Base-by-base conservation (phyloP, 306 rosid genomes). In the Rosa persica region DNA sequence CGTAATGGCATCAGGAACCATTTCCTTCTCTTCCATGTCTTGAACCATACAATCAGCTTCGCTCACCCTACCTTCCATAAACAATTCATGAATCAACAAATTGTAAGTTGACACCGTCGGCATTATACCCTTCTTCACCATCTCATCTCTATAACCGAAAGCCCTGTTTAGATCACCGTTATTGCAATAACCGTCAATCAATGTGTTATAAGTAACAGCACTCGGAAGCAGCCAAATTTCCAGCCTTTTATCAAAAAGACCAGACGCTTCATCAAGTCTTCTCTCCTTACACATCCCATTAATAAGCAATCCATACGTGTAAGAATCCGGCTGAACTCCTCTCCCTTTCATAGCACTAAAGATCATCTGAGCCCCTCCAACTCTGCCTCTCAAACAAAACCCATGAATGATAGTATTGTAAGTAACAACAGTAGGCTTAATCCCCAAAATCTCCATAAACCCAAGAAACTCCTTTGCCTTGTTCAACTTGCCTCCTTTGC, bases 401-500 rank as follows among this genome's bases (percentile, higher is more conserved):
- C 88, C 93, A 10, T 90, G 91, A 73, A 94, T 85, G 20, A 94
- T 27, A 0, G 97, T 89, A 42, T 94, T 94, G 38, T 92, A 94
- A 40, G 97, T 90, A 72, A 92, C 89, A 69, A 80, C 83, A 83
- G 76, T 88, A 11, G 97, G 92, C 82, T 86, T 78, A 40, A 87
- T 52, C 52, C 91, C 93, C 44, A 85, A 74, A 84, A 42, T 72
- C 69, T 92, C 96, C 97, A 94, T 94, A 30, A 79, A 73, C 36
- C 79, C 95, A 77, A 90, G 77, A 65, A 92, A 88, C 68, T 88
- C 97, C 66, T 86, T 89, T 0, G 98, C 97, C 83, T 78, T 89
- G 82, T 88, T 89, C 89, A 92, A 69, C 89, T 92, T 94, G 55
- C 92, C 96, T 83, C 90, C 90, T 83, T 84, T 94, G 61, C 97